Base-by-base conservation (phyloP, 2,329 filamentous ascomycete species). In the Curvularia lunata region DNA sequence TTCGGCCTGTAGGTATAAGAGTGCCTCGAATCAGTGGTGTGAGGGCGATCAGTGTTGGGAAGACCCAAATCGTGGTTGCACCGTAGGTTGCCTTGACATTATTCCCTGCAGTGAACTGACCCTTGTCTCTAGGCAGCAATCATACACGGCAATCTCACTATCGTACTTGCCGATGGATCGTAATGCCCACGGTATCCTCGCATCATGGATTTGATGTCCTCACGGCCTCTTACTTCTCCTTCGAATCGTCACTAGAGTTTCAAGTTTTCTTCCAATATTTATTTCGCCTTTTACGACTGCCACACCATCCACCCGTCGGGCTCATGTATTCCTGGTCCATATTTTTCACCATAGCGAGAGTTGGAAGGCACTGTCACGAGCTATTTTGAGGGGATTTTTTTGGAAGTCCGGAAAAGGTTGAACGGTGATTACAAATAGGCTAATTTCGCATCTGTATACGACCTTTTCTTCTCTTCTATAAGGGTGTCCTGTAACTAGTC, bases 51-150 rank as follows among this genome's bases (percentile, higher is more conserved):
- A 80, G 55, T 81, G 79, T 58, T 73, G 71, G 60, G 59, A 61
- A 25, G 73, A 78, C 57, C 82, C 79, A 63, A 73, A 78, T 58
- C 82, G 79, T 61, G 91, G 92, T 59, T 96, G 92, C 86, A 96
- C 92, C 49, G 91, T 95, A 87, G 84, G 90, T 61, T 9, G 6
- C 25, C 2, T 3, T 12, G 19, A 5, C 27, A 6, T 8, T 23
- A 8, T 10, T 16, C 12, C 27, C 30, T 46, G 46, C 53, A 32
- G 19, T 32, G 1, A 5, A 45, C n/a, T 59, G 12, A 53, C n/a
- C 8, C 5, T 40, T 7, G 5, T 3, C 25, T 38, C 25, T 38
- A 73, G 71, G 70, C 71, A 27, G 64, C 66, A 7, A 55, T 68
- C 30, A 62, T 58, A 10, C 48, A 64, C 23, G 68, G 70, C 13